These are phyloP conservation scores for Trichophyton mentagrophytes DNA, from an alignment of 2,329 filamentous ascomycete species.

Conservation along the genomic window DNA sequence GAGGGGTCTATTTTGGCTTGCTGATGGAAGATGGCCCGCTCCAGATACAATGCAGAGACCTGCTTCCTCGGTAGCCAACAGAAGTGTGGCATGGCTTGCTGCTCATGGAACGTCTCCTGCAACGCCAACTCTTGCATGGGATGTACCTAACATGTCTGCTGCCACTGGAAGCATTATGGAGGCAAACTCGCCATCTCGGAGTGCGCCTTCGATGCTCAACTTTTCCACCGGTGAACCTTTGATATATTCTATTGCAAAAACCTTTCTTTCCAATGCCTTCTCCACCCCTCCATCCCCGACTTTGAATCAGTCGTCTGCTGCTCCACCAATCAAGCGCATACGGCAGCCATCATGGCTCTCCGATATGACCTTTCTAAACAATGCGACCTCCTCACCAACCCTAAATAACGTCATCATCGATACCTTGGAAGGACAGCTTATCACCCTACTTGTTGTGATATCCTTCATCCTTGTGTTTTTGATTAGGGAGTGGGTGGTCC, in stretches of 20 bases:
- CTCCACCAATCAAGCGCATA: slow-evolving; percentile 20
- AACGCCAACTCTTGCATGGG: slow-evolving; percentile 14
- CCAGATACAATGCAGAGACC: slow-evolving; percentile 17
- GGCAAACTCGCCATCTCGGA: slow-evolving; percentile 21
- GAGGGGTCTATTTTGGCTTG: slow-evolving; percentile 90
- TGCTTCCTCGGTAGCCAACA: slow-evolving; percentile 10
- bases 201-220: slow-evolving; percentile 30
- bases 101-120: slow-evolving; percentile 20
- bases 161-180: slow-evolving; percentile 18
- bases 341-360: slow-evolving; percentile 43
- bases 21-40: slow-evolving; percentile 56
- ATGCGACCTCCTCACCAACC: slow-evolving; percentile 51
- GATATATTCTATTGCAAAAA: slow-evolving; percentile 36
- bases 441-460: slow-evolving; percentile 80
- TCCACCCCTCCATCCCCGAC: slow-evolving; percentile 19
- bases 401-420: slow-evolving; percentile 71
- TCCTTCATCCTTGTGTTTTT: slow-evolving; percentile 95
- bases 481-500: slow-evolving; percentile 94
- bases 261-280: slow-evolving; percentile 28
- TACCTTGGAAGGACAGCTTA: slow-evolving; percentile 81
- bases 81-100: slow-evolving; percentile 16
- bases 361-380: slow-evolving; percentile 43
- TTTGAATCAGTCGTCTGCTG: slow-evolving; percentile 17
- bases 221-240: slow-evolving; percentile 34
- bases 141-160: slow-evolving; percentile 13